These are phyloP conservation scores for Neofusicoccum parvum DNA, from an alignment of 2,329 filamentous ascomycete genomes.

Conservation along the genomic window DNA sequence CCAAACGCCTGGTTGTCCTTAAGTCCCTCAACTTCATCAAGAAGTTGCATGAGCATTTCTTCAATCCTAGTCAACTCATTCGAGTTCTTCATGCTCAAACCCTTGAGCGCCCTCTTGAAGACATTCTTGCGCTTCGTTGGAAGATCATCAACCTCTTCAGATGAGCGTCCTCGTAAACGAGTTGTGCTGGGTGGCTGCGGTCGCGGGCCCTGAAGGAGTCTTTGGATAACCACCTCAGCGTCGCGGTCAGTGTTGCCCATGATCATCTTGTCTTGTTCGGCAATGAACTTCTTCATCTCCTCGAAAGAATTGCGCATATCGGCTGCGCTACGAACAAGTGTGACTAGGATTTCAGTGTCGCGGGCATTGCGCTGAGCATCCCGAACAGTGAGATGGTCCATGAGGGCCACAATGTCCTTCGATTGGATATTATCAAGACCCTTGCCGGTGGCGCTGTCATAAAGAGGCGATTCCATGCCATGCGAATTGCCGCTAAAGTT, in stretches of 20 bases:
- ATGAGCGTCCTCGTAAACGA: conserved; percentile 36
- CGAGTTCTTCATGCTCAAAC: conserved; percentile 81
- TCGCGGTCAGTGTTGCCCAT: conserved; percentile 85
- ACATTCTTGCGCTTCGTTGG: conserved; percentile 85
- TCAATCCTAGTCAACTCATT: conserved; percentile 83
- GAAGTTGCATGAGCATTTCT: conserved; percentile 74
- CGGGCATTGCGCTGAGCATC: conserved; percentile 95
- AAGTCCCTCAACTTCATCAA: conserved; percentile 81
- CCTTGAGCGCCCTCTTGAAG: conserved; percentile 92
- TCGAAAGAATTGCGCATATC: conserved; percentile 98
- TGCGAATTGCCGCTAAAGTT: conserved; percentile 89
- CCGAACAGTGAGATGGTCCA: conserved; percentile 97
- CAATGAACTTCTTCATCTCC: conserved; percentile 89
- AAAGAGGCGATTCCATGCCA: conserved; percentile 85
- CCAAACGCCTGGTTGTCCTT: conserved; percentile 43
- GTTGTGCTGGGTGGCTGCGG: conserved; percentile 64
- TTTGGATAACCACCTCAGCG: conserved; percentile 82
- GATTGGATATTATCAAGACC: conserved; percentile 92
- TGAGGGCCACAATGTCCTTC: conserved; percentile 93
- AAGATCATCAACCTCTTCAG: conserved; percentile 58
- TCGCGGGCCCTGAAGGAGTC: conserved; percentile 80
- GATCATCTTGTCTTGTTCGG: conserved; percentile 85
- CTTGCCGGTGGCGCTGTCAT: conserved; percentile 83
- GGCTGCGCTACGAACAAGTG: conserved; percentile 87
- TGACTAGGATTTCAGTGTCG: conserved; percentile 94